Evolutionary conservation across 495 filamentous ascomycete species (phyloP).

Genomic region (Penicillium coprophilum): DNA sequence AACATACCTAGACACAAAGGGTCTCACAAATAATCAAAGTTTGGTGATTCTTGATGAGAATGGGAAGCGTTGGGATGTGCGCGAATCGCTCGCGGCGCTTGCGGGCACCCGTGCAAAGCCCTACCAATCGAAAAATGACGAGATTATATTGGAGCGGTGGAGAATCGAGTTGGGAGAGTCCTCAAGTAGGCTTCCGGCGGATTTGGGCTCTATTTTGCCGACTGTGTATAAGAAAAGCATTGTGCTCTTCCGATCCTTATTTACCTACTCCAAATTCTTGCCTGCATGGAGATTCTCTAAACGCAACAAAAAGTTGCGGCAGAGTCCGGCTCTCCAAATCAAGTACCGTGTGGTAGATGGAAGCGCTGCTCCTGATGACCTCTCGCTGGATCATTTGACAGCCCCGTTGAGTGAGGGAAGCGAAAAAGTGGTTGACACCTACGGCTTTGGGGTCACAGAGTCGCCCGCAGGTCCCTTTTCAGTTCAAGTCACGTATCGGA

Average conservation of each 20-base stretch:
- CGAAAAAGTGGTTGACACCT: conserved; percentile 68
- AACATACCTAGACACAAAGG: conserved; percentile 79
- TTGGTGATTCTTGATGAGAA: conserved; percentile 83
- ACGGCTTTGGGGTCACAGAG: conserved; percentile 75
- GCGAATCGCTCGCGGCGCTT: conserved; percentile 72
- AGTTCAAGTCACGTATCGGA: conserved; percentile 78
- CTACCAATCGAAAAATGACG: conserved; percentile 44
- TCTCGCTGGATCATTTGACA: conserved; percentile 63
- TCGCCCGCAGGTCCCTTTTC: conserved; percentile 83
- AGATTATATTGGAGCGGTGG: conserved; percentile 91
- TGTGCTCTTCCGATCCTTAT: conserved; percentile 91
- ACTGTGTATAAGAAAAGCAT: conserved; percentile 96
- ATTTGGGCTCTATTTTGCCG: conserved; percentile 70
- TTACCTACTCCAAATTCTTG: conserved; percentile 74
- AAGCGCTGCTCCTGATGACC: conserved; percentile 38
- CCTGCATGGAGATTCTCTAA: conserved; percentile 87
- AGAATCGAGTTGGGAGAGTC: conserved; percentile 70
- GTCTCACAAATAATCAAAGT: conserved; percentile 79
- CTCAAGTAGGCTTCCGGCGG: conserved; percentile 51
- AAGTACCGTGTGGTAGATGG: conserved; percentile 77
- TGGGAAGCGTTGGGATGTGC: conserved; percentile 89
- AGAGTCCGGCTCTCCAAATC: conserved; percentile 63
- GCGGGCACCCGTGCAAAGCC: conserved; percentile 33
- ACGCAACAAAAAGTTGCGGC: conserved; percentile 62
- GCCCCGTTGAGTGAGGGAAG: conserved; percentile 68